Conservation (phyloP, 768 basidiomycete genomes). For the Artomyces pyxidatus region DNA sequence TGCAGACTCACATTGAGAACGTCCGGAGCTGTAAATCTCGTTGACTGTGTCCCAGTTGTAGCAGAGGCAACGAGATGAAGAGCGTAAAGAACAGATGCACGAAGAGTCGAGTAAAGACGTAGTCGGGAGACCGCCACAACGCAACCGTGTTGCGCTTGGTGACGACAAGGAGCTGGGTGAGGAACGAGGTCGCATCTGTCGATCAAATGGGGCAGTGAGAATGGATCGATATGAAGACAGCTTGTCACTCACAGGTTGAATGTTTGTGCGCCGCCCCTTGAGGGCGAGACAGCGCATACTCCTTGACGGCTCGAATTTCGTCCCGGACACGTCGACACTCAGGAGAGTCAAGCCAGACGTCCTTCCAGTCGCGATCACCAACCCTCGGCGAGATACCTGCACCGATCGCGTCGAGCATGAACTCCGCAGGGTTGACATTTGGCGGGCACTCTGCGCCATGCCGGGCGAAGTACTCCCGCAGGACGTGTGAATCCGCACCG, state of each 20-base stretch:
- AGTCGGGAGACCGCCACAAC: constrained; percentile 79
- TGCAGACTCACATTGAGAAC: constrained; percentile 57
- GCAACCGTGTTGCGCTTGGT: constrained; percentile 57
- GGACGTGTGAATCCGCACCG: constrained; percentile 57
- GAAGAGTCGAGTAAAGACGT: constrained; percentile 78
- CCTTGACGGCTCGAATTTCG: constrained; percentile 36
- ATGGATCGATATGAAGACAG: neutral
- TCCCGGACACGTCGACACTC: constrained; percentile 33
- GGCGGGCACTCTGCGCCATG: constrained; percentile 69
- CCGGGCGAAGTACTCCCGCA: constrained; percentile 70
- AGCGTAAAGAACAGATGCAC: constrained; percentile 64
- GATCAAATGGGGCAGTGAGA: neutral
- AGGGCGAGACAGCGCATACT: neutral
- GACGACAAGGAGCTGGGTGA: constrained; percentile 66
- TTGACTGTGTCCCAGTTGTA: constrained; percentile 57
- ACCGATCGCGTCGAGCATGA: constrained; percentile 82
- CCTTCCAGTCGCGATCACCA: constrained; percentile 79
- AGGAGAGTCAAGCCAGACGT: constrained; percentile 71
- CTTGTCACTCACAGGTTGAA: neutral
- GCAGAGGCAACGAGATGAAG: constrained; percentile 70
- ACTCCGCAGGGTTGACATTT: constrained; percentile 70
- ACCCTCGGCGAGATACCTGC: constrained; percentile 68
- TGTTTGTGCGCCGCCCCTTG: neutral
- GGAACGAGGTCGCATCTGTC: constrained; percentile 66
- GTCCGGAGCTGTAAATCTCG: constrained; percentile 73